A percentile compares a stretch with the other conserved stretches of the same genome.
These are phyloP conservation scores for Pseudozyma tsukubaensis DNA, from an alignment of 1,284 basidiomycete genomes.

Conservation along the genomic window DNA sequence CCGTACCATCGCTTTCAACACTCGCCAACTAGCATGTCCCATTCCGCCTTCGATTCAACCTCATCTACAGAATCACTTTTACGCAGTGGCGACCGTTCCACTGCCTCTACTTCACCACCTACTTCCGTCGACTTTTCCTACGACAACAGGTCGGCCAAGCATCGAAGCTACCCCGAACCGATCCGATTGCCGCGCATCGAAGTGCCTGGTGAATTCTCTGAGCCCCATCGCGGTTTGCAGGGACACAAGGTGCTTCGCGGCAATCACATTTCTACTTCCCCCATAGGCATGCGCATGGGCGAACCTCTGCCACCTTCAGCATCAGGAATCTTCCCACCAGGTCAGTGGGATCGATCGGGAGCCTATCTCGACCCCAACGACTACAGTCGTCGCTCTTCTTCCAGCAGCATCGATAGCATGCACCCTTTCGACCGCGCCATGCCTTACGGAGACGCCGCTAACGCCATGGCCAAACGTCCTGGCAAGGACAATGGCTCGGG, in stretches of 20 bases:
- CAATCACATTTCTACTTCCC: slow-evolving; percentile 40
- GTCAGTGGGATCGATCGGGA: slow-evolving; percentile 47
- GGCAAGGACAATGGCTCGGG: slow-evolving; percentile 43
- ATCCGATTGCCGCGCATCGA: slow-evolving; percentile 47
- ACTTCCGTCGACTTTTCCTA: slow-evolving; percentile 43
- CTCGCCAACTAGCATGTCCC: slow-evolving; percentile 33
- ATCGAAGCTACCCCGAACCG: slow-evolving; percentile 13
- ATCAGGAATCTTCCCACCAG: slow-evolving; percentile 40
- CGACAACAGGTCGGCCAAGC: slow-evolving; percentile 28
- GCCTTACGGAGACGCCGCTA: slow-evolving; percentile 34
- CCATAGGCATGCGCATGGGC: slow-evolving; percentile 22
- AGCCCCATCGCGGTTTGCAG: slow-evolving; percentile 34
- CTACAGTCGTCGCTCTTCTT: slow-evolving; percentile 38
- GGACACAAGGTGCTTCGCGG: slow-evolving; percentile 48
- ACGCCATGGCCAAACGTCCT: slow-evolving; percentile 23
- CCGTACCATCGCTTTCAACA: slow-evolving; percentile 21
- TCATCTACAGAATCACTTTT: slow-evolving; percentile 51
- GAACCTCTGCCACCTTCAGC: slow-evolving; percentile 41
- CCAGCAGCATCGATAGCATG: slow-evolving; percentile 38
- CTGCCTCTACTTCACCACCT: slow-evolving; percentile 46
- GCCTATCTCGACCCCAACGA: slow-evolving; percentile 36
- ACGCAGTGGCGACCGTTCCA: slow-evolving; percentile 51
- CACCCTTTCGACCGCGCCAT: slow-evolving; percentile 36
- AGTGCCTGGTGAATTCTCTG: slow-evolving; percentile 22
- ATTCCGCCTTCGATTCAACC: slow-evolving; percentile 36